Conservation (phyloP, 495 filamentous ascomycete species). For the Trichodelitschia bisporula region DNA sequence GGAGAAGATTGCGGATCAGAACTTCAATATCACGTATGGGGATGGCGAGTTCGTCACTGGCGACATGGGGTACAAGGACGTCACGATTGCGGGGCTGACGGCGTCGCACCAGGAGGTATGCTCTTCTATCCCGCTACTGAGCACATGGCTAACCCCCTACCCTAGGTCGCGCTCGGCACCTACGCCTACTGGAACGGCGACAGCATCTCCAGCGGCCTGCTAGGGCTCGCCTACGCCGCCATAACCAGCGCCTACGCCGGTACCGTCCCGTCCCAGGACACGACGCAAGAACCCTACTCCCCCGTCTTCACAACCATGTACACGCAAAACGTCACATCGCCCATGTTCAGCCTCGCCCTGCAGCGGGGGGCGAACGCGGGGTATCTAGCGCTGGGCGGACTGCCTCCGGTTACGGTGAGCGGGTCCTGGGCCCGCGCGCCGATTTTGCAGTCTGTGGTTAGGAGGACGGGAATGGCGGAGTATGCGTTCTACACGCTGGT, state of each 20-base stretch:
- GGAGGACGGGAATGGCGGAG: too few relatives aligned
- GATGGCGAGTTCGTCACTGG: conserved; percentile 31
- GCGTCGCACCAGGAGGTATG: conserved; percentile 27
- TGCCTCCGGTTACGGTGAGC: too few relatives aligned
- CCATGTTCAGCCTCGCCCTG: conserved; percentile 31
- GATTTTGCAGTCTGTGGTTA: too few relatives aligned
- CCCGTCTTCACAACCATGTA: conserved; percentile 34
- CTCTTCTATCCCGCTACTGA: too few relatives aligned
- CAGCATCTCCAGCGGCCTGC: conserved; percentile 24
- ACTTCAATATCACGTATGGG: conserved; percentile 34
- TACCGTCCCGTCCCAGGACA: too few relatives aligned
- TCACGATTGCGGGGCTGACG: conserved; percentile 28
- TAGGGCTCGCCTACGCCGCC: conserved; percentile 35
- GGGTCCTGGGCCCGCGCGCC: too few relatives aligned
- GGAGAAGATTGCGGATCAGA: too few relatives aligned
- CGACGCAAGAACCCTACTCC: too few relatives aligned
- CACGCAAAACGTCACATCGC: conserved; percentile 22
- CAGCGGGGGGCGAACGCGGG: conserved; percentile 8
- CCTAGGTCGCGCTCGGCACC: conserved; percentile 27
- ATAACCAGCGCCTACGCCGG: conserved; percentile 24
- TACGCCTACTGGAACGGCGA: conserved; percentile 23
- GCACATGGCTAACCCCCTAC: too few relatives aligned
- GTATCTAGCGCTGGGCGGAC: conserved; percentile 27
- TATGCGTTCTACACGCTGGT: too few relatives aligned
- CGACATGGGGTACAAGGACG: conserved; percentile 28